A percentile compares a stretch with the other conserved stretches of the same genome.
Evolutionary conservation across 345 rosid genomes (phyloP).

Genomic region (Gossypium australe): DNA sequence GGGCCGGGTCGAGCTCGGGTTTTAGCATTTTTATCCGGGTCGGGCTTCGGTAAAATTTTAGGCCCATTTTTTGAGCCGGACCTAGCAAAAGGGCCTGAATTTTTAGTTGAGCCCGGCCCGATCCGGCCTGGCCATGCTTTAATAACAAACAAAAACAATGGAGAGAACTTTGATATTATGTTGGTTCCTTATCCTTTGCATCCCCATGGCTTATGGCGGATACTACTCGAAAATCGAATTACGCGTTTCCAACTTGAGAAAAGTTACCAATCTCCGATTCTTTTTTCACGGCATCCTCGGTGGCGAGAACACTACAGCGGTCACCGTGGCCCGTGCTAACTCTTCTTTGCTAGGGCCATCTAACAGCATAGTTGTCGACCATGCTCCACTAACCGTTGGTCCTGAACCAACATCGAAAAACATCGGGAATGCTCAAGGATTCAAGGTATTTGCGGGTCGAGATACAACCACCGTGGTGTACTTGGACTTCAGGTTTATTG

Average conservation of each 20-base stretch:
- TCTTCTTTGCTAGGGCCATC: background rate
- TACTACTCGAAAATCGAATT: slow-evolving; percentile 10
- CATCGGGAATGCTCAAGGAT: slow-evolving; percentile 27
- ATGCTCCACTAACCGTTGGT: slow-evolving; percentile 24
- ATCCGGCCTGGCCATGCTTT: too few relatives aligned
- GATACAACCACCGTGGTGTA: background rate
- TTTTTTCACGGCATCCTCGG: background rate
- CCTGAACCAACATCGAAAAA: slow-evolving; percentile 17
- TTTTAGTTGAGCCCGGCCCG: too few relatives aligned
- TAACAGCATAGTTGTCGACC: slow-evolving; percentile 13
- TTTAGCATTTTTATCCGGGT: too few relatives aligned
- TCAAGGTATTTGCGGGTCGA: slow-evolving; percentile 16
- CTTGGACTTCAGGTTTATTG: slow-evolving; percentile 24
- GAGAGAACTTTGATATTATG: background rate
- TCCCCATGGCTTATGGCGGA: background rate
- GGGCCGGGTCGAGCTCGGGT: too few relatives aligned
- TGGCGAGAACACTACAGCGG: background rate
- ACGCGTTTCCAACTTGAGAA: slow-evolving; percentile 4
- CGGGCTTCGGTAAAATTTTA: too few relatives aligned
- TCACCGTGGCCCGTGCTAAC: slow-evolving; percentile 2
- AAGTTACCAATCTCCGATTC: slow-evolving; percentile 23
- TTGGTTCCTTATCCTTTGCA: background rate
- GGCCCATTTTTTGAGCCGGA: too few relatives aligned
- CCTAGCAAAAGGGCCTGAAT: too few relatives aligned
- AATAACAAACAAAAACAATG: background rate